Evolutionary conservation across 192 early-diverging fungal species (phyloP), one percentile per base, ranked within the genome.

Genomic region (Coemansia sp.): DNA sequence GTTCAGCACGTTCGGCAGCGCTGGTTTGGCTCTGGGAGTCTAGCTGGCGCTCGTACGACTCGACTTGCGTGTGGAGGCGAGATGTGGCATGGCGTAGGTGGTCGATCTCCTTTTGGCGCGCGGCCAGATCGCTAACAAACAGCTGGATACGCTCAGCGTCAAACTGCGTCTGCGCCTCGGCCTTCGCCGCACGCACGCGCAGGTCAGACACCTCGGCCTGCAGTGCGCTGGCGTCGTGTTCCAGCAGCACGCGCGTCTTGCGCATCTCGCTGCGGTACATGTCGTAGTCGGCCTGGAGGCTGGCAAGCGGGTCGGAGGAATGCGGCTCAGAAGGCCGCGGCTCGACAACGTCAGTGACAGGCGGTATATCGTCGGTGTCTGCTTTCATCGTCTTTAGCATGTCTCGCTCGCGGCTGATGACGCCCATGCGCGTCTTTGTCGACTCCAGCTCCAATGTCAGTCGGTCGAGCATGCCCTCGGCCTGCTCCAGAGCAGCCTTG

Each of bases 281-380:
- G 64, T 93, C 90, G 77, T 88, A 92, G 33, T 89, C 87, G 49
- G 73, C 68, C 76, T 91, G 89, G 15, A 89, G 83, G 11, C 74
- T 71, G 40, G 81, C 74, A 24, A 89, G 61, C 2, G 69, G 67
- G n/a, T 66, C 73, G 4, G 43, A 44, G 11, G 43, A 5, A 3
- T 38, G 36, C 0, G 36, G 1, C 36, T 15, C 13, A 44, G 43
- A 43, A 43, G 41, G 36, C 36, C 36, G 36, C 36, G 36, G 7
- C 0, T 61, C 24, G 16, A 57, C 38, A 5, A 24, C 52, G 11
- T 5, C 44, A 4, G 49, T 36, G 46, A 64, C 41, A 10, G 53
- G 69, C 66, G 13, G 49, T 43, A 16, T 65, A 58, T 24, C 27
- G 40, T 68, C 71, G 55, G 63, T 76, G 16, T 29, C 27, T 1